Base-by-base conservation (phyloP, 2,329 filamentous ascomycete species). In the Fonsecaea nubica region DNA sequence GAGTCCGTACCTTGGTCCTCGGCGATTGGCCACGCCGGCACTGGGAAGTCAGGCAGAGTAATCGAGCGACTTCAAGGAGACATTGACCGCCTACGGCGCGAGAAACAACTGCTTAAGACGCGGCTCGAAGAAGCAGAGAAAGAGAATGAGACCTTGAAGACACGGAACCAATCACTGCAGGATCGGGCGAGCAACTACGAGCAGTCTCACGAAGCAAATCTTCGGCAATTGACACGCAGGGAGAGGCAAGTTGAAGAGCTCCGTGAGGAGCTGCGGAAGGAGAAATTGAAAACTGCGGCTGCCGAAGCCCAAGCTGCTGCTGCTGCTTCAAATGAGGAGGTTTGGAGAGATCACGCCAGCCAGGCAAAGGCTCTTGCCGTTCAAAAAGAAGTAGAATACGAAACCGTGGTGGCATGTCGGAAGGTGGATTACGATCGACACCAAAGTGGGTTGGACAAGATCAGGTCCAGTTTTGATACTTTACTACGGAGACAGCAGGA, bases 1-100 rank as follows among this genome's bases (percentile, higher is more conserved):
- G 76, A 77, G 36, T 64, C 71, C 38, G 72, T 72, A 13, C 79
- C 81, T 74, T 84, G 82, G 82, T 83, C 80, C 10, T 80, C 81
- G 1, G 82, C 82, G 1, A 80, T 84, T 33, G 82, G 82, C 12
- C 81, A 83, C 66, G 82, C 82, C 40, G 78, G 80, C 30, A 79
- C 80, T 21, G 82, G 82, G 45, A 84, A 84, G 72, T 83, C 82
- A 2, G 81, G 82, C 33, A 79, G 82, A 40, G 82, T 84, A 21
- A 84, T 84, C 61, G 81, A 84, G 66, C 80, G 81, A 63, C 73
- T 84, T 38, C 81, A 83, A 72, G 81, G 81, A 68, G 81, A 84
- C 55, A 83, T 83, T 65, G 82, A 82, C 33, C 80, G 81, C 30
- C 70, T 83, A 48, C 82, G 79, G 10, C 78, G 82, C 18, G 82